Evolutionary conservation across 441 rosid species (phyloP), one percentile per base, ranked within the genome.

Genomic region (Pelargonium myrrhifolium): DNA sequence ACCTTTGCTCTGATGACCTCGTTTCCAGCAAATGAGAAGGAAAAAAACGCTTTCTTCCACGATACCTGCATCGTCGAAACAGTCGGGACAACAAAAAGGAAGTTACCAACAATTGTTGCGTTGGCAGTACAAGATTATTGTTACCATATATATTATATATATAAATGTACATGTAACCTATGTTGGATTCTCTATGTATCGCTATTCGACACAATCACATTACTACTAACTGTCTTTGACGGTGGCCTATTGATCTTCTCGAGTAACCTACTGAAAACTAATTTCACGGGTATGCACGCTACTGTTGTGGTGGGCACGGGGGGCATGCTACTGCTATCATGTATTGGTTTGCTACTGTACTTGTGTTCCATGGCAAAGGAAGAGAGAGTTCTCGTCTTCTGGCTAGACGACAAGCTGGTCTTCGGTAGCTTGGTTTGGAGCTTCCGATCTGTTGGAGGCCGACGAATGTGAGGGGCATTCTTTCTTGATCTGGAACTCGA

Each of bases 161-260:
- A 71, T 72, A 60, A 66, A 77, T 75, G 65, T 79, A 82, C 80
- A 79, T 42, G 75, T 56, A 53, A 70, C 56, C 82, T 79, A 82
- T 40, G 74, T 10, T 70, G 68, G 75, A 73, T 76, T 68, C 77
- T 73, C 77, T 81, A 83, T 45, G 80, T 68, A 76, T 75, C 85
- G 67, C 78, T 80, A 73, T 67, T 66, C 49, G 73, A 66, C 51
- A 71, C 72, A 65, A 80, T 69, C 80, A 69, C 71, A 82, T 87
- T 85, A 72, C 77, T 62, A 43, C 77, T 62, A 43, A 79, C 77
- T 71, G 85, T 84, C 77, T 81, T 85, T 68, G 89, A 86, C 37
- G 96, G 96, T 17, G 94, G 97, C 77, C 97, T 89, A 71, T 95
- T 92, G 74, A 95, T 95, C 86, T 92, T 95, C 89, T 92, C 99